These are phyloP conservation scores for Marsdenia floribunda DNA, from an alignment of 257 asterid genomes.

Conservation along the genomic window DNA sequence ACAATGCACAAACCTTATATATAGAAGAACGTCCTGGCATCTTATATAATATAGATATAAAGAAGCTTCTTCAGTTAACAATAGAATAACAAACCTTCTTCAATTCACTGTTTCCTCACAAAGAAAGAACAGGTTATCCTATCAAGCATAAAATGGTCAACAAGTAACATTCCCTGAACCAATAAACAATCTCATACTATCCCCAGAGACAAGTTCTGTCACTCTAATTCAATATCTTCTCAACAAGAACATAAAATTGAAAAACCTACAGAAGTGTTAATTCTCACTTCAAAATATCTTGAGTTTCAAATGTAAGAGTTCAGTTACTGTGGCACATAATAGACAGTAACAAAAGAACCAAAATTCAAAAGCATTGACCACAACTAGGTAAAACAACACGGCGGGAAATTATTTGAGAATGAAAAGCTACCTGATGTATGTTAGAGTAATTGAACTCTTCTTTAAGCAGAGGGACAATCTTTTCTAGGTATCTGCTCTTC, in stretches of 20 bases:
- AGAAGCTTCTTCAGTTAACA: not conserved
- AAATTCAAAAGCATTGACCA: not conserved
- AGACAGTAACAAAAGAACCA: not conserved
- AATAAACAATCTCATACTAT: not conserved
- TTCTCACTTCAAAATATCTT: not conserved
- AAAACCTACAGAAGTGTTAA: not conserved
- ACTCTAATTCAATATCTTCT: not conserved
- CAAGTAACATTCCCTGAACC: not conserved
- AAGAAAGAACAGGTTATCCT: not conserved
- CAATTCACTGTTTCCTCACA: not conserved
- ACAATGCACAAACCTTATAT: not conserved
- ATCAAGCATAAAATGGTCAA: not conserved
- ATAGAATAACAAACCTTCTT: not conserved
- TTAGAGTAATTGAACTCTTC: conserved; percentile 83
- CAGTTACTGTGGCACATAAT: not conserved
- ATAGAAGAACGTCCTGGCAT: too few species aligned
- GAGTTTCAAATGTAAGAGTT: not conserved
- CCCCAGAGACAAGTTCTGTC: not conserved
- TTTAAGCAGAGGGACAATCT: conserved; percentile 66
- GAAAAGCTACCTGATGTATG: conserved; percentile 58
- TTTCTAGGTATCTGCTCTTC: conserved; percentile 62
- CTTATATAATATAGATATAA: not conserved
- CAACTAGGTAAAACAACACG: not conserved
- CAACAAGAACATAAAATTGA: not conserved
- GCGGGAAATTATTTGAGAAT: not conserved